Percentiles rank a stretch among this genome's conserved stretches.
Conservation (phyloP, 2,329 filamentous ascomycete species). For the Fusarium torreyae region DNA sequence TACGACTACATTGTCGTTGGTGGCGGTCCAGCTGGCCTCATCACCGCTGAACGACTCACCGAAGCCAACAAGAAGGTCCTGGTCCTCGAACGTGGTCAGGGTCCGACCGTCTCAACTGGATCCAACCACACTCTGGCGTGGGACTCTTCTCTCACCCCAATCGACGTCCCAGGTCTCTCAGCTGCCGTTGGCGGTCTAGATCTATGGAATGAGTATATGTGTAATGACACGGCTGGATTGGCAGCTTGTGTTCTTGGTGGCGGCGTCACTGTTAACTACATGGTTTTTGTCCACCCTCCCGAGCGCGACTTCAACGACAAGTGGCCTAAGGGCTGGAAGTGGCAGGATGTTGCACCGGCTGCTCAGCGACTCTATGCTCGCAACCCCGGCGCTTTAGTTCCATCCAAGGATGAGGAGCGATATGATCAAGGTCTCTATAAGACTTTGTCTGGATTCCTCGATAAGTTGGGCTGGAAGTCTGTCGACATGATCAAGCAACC, state of each 20-base stretch:
- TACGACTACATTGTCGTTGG: conserved; percentile 51
- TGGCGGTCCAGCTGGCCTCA: conserved; percentile 46
- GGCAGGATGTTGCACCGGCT: conserved; percentile 69
- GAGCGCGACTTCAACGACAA: conserved; percentile 74
- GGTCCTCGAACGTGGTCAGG: conserved; percentile 71
- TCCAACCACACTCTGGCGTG: conserved; percentile 73
- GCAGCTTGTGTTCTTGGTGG: conserved; percentile 78
- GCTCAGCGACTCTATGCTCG: conserved; percentile 74
- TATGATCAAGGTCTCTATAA: conserved; percentile 78
- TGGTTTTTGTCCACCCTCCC: conserved; percentile 77
- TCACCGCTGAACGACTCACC: conserved; percentile 62
- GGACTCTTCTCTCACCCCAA: conserved; percentile 75
- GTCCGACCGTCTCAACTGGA: conserved; percentile 74
- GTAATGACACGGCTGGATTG: conserved; percentile 50
- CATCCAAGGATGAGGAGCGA: conserved; percentile 75
- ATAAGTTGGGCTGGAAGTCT: conserved; percentile 73
- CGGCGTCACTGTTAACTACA: conserved; percentile 75
- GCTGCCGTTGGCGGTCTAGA: conserved; percentile 76
- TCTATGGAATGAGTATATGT: conserved; percentile 67
- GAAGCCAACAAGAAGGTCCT: conserved; percentile 76
- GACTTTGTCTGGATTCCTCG: conserved; percentile 71
- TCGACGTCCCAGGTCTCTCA: conserved; percentile 73
- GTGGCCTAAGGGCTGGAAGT: conserved; percentile 78
- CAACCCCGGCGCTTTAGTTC: conserved; percentile 65
- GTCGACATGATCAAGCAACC: conserved; percentile 73